Evolutionary conservation across 2,329 filamentous ascomycete species (phyloP).

Genomic region (Neocatenulostroma microsporum): DNA sequence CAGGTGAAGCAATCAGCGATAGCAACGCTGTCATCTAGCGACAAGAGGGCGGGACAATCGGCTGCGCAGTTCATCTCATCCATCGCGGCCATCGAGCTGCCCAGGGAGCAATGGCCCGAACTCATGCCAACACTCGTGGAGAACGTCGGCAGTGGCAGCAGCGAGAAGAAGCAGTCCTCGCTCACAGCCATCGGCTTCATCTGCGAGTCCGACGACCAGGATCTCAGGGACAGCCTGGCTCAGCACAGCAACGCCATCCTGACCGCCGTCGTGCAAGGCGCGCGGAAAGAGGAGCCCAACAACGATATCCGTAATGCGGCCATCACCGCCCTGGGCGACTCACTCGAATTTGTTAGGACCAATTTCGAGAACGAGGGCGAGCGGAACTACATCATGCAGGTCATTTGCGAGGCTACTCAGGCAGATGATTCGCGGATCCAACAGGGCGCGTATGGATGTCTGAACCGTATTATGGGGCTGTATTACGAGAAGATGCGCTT

Average conservation of each 20-base stretch:
- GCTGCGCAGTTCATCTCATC: conserved; percentile 92
- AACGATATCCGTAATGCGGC: conserved; percentile 83
- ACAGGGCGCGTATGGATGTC: conserved; percentile 89
- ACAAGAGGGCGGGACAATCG: conserved; percentile 76
- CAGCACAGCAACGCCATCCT: conserved; percentile 95
- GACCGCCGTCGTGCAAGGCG: conserved; percentile 94
- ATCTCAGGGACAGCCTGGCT: conserved; percentile 71
- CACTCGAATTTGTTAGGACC: conserved; percentile 91
- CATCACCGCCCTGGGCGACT: conserved; percentile 89
- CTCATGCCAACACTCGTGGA: conserved; percentile 83
- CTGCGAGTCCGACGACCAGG: conserved; percentile 87
- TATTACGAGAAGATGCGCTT: conserved; percentile 99
- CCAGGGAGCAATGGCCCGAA: conserved; percentile 86
- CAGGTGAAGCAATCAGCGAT: conserved; percentile 87
- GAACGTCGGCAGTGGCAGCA: conserved; percentile 79
- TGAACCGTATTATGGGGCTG: conserved; percentile 96
- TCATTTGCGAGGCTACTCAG: conserved; percentile 97
- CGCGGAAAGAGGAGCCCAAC: conserved; percentile 92
- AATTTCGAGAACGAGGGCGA: conserved; percentile 99
- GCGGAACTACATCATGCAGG: conserved; percentile 99
- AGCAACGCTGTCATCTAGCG: conserved; percentile 71
- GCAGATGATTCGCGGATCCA: conserved; percentile 85
- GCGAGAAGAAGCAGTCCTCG: conserved; percentile 88
- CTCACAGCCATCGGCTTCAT: conserved; percentile 97
- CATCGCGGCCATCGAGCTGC: conserved; percentile 90